A percentile compares a stretch with the other conserved stretches of the same genome.
Conservation (phyloP, 192 early-diverging fungal genomes). For the Backusella westeae region DNA sequence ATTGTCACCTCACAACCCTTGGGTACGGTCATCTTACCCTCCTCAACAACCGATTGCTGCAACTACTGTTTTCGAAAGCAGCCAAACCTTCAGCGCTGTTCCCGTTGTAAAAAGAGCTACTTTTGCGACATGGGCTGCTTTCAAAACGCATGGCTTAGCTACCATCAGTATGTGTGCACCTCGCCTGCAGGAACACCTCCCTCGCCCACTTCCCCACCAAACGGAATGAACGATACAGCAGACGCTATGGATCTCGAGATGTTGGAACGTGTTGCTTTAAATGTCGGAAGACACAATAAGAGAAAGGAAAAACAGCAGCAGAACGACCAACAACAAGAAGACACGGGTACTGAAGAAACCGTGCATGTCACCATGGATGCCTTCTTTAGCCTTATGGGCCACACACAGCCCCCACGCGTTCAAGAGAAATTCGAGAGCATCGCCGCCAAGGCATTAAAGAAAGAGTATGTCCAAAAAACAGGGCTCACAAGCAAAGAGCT, state of each 20-base stretch:
- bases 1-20: constrained; percentile 41
- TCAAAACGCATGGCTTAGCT: constrained; percentile 35
- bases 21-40: constrained; percentile 20
- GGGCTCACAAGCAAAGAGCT: constrained; percentile 28
- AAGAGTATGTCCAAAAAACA: constrained; percentile 17
- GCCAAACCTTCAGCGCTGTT: constrained; percentile 27
- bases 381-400: constrained; percentile 44
- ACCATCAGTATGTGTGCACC: constrained; percentile 37
- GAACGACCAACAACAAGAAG: neutral
- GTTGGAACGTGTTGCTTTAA: constrained; percentile 45
- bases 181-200: constrained; percentile 15
- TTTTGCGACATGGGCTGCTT: constrained; percentile 33
- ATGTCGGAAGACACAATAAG: constrained; percentile 35
- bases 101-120: constrained; percentile 28
- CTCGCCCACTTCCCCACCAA: neutral
- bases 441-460: constrained; percentile 28
- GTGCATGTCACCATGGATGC: constrained; percentile 35
- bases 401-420: constrained; percentile 29
- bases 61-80: constrained; percentile 33
- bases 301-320: neutral
- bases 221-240: neutral
- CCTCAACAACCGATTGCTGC: constrained; percentile 19
- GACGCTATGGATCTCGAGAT: constrained; percentile 35
- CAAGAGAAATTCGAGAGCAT: constrained; percentile 32
- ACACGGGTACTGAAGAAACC: constrained; percentile 8